A percentile compares a stretch with the other conserved stretches of the same genome.
Conservation (phyloP, 2,329 filamentous ascomycete genomes). For the Xylogone sp. region DNA sequence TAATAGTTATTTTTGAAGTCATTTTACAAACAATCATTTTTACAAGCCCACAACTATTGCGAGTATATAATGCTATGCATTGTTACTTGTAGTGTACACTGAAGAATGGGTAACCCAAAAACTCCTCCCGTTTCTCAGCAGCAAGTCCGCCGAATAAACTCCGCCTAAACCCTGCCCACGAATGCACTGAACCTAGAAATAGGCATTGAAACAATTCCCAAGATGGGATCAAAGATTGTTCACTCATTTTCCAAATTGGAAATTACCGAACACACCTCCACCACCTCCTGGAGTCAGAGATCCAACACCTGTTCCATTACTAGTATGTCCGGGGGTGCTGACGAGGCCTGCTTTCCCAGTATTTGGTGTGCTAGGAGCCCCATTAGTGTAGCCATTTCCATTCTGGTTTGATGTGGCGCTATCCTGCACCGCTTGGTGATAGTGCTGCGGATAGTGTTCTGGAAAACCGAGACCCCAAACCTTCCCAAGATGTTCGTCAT, state of each 20-base stretch:
- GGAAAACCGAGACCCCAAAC: constrained; percentile 86
- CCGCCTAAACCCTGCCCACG: constrained; percentile 5
- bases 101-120: neutral
- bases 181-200: constrained; percentile 5
- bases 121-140: constrained; percentile 1
- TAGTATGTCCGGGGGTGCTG: constrained; percentile 50
- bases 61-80: neutral
- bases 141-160: constrained; percentile 12
- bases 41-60: neutral
- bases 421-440: constrained; percentile 35
- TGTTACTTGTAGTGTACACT: neutral
- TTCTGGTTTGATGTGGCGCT: constrained; percentile 51
- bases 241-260: constrained; percentile 36
- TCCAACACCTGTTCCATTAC: constrained; percentile 54
- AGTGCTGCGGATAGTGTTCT: constrained; percentile 43
- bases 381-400: constrained; percentile 45
- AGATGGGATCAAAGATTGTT: constrained; percentile 1
- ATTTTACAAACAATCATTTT: neutral
- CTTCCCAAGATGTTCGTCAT: constrained; percentile 79
- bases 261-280: constrained; percentile 72
- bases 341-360: constrained; percentile 56
- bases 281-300: constrained; percentile 76
- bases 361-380: constrained; percentile 63
- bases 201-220: neutral
- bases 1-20: too few species aligned